Conservation (phyloP, 1,284 basidiomycete species). For the Boletellus dicymbophilus region DNA sequence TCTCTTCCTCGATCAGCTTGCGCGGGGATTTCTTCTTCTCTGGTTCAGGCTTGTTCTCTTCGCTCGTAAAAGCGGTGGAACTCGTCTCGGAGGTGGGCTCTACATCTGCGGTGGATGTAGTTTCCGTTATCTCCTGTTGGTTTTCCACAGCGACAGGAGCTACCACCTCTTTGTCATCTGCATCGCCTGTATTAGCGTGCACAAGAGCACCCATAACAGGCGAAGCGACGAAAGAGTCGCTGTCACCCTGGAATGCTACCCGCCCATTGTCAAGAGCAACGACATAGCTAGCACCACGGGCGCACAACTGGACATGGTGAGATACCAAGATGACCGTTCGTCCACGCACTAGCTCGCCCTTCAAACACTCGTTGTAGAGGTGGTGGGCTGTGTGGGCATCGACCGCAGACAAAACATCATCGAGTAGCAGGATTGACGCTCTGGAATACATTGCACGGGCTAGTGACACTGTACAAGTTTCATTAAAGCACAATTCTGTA, state of each 20-base stretch:
- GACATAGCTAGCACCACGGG: conserved; percentile 69
- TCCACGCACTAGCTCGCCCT: conserved; percentile 79
- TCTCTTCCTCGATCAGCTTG: conserved; percentile 91
- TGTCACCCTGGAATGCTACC: conserved; percentile 73
- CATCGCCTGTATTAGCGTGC: conserved; percentile 52
- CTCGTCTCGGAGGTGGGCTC: conserved; percentile 49
- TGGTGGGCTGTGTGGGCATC: conserved; percentile 91
- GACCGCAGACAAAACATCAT: conserved; percentile 84
- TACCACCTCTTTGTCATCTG: conserved; percentile 29
- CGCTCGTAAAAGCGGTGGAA: conserved; percentile 42
- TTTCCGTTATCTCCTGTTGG: conserved; percentile 7
- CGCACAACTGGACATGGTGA: conserved; percentile 84
- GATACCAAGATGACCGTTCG: conserved; percentile 88
- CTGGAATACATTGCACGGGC: conserved; percentile 95
- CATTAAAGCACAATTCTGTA: not conserved
- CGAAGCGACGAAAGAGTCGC: conserved; percentile 67
- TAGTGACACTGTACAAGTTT: conserved; percentile 62
- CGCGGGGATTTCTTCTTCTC: conserved; percentile 72
- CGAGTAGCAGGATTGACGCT: conserved; percentile 83
- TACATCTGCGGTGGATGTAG: conserved; percentile 14
- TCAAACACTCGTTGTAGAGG: conserved; percentile 80
- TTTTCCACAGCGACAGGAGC: conserved; percentile 8
- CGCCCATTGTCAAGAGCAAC: conserved; percentile 87
- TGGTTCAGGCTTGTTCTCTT: conserved; percentile 34
- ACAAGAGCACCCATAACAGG: conserved; percentile 68